Conservation (phyloP, 257 asterid genomes). For the Misopates orontium region DNA sequence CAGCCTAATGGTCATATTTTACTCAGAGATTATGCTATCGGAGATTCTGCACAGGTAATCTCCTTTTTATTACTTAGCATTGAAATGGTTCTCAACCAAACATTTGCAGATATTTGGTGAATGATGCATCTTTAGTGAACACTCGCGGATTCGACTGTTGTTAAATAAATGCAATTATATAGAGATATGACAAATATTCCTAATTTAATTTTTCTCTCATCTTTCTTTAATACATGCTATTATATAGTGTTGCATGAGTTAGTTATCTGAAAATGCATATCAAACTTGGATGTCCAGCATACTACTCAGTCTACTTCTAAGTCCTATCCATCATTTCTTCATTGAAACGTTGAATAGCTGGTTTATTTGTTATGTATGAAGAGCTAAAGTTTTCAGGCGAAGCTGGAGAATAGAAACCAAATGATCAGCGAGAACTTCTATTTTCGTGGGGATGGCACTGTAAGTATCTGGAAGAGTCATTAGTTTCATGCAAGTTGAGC, state of each 20-base stretch:
- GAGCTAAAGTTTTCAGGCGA: slow-evolving; percentile 52
- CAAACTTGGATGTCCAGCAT: background rate
- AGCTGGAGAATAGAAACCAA: slow-evolving; percentile 69
- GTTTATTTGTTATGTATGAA: slow-evolving; percentile 23
- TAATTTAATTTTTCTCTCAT: background rate
- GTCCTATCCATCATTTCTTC: slow-evolving; percentile 14
- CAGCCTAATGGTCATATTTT: slow-evolving; percentile 84
- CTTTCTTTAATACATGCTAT: background rate
- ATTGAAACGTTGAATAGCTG: slow-evolving; percentile 19
- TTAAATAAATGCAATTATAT: background rate
- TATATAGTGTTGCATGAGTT: slow-evolving; percentile 6
- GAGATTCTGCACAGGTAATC: slow-evolving; percentile 78
- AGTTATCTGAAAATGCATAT: background rate
- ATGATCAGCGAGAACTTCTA: slow-evolving; percentile 67
- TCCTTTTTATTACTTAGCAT: slow-evolving; percentile 13
- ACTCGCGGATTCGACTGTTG: slow-evolving; percentile 1
- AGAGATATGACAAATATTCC: background rate
- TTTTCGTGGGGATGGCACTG: slow-evolving; percentile 81
- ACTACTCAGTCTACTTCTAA: too few relatives aligned
- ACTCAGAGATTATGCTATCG: slow-evolving; percentile 74
- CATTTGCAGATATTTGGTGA: background rate
- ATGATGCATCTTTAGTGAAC: slow-evolving; percentile 4
- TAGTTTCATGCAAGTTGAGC: slow-evolving; percentile 19
- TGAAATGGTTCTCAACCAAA: background rate
- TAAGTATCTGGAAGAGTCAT: slow-evolving; percentile 38